phyloP scores from a whole-genome alignment of 1,139 yeast species.

The Blastobotrys capitulatus region DNA sequence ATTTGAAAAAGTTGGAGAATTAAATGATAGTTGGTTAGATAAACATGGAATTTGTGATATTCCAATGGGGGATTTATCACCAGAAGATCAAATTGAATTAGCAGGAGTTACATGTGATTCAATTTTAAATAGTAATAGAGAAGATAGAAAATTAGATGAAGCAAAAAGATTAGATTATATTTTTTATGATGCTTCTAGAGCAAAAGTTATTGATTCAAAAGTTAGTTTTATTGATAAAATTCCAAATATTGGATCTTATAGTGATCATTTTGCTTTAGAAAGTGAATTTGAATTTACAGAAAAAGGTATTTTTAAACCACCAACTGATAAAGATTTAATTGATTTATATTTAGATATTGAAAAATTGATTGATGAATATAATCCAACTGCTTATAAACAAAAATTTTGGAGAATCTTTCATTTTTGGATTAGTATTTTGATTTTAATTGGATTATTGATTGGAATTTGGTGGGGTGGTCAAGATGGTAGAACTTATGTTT shows the following conservation, averaged over 20 bases:
- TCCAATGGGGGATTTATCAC: slow-evolving; percentile 42
- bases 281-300: slow-evolving; percentile 37
- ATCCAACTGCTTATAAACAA: slow-evolving; percentile 53
- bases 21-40: slow-evolving; percentile 80
- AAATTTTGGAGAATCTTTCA: slow-evolving; percentile 60
- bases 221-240: slow-evolving; percentile 70
- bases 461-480: slow-evolving; percentile 57
- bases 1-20: slow-evolving; percentile 61
- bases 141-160: slow-evolving; percentile 51
- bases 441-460: slow-evolving; percentile 49
- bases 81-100: slow-evolving; percentile 58
- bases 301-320: slow-evolving; percentile 9
- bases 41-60: slow-evolving; percentile 46
- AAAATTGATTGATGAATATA: slow-evolving; percentile 50
- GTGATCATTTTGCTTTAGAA: slow-evolving; percentile 90
- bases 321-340: slow-evolving; percentile 2
- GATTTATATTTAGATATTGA: slow-evolving; percentile 52
- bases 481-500: slow-evolving; percentile 45
- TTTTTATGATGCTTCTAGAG: slow-evolving; percentile 53
- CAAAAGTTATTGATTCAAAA: slow-evolving; percentile 52
- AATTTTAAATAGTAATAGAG: slow-evolving; percentile 80
- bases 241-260: slow-evolving; percentile 61
- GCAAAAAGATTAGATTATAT: slow-evolving; percentile 94
- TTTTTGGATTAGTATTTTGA: slow-evolving; percentile 50
- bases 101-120: slow-evolving; percentile 95